Base-by-base conservation (phyloP, 768 basidiomycete species). In the Leccinum variicolor region DNA sequence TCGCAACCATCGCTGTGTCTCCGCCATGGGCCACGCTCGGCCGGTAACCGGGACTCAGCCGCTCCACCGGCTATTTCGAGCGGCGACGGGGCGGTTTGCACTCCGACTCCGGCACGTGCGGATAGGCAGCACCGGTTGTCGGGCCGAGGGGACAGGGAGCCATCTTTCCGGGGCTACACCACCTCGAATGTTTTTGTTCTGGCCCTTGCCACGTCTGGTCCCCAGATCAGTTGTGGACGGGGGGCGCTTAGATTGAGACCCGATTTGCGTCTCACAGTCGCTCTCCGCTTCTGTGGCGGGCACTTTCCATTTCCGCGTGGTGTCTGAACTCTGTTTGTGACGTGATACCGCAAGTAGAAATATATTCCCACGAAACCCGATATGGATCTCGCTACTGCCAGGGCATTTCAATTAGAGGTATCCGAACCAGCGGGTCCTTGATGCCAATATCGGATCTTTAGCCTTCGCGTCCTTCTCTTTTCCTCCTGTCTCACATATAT, bases 1-100 rank as follows among this genome's bases (percentile, higher is more conserved):
- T 26, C 81, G 79, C 58, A 93, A 79, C 90, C 90, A 93, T 61
- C 70, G 72, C 52, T 77, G 78, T 11, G 75, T 77, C 52, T 73
- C 70, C 19, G 69, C 63, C 66, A 70, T 72, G 25, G 25, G 41
- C 34, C 53, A 43, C 19, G 13, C 10, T 21, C 41, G 7, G 26
- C 19, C 41, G 5, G 47, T 13, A 17, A 26, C 2, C n/a, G 5
- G 13, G 14, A 10, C 21, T 13, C 2, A 6, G 21, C 34, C 17
- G 17, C 28, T 10, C 50, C 48, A 48, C 36, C 17, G 29, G 48
- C 33, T 4, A 25, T 25, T 64, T 67, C 1, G 15, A 19, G 55
- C 68, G 68, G 50, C 60, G 64, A 66, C 28, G 28, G 15, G 6
- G 1, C 1, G 0, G 0, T 58, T 62, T 14, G 4, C 0, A 39